phyloP scores from a whole-genome alignment of 139 green algal genomes.

The Micromonas commoda region DNA sequence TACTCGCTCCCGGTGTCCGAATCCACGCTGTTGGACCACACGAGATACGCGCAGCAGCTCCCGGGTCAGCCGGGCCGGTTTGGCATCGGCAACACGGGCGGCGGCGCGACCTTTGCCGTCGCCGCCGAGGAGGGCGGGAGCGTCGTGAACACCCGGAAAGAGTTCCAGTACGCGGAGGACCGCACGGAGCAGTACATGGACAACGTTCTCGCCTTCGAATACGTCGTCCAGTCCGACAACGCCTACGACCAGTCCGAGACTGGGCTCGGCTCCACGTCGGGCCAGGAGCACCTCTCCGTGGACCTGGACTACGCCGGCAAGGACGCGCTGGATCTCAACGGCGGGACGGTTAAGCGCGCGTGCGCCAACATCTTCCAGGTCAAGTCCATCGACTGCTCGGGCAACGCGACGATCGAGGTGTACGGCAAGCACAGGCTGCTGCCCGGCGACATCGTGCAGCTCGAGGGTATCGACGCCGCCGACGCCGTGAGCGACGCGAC shows the following conservation, averaged over 20 bases:
- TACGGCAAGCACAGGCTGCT: background rate
- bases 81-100: too few relatives aligned
- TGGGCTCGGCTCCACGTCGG: background rate
- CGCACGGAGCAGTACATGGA: conserved; percentile 22
- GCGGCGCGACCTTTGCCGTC: background rate
- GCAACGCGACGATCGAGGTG: background rate
- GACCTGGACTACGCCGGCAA: conserved; percentile 1
- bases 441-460: conserved; percentile 9
- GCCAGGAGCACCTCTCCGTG: background rate
- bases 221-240: background rate
- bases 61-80: too few relatives aligned
- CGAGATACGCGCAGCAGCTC: background rate
- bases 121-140: background rate
- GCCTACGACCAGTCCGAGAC: background rate
- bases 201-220: conserved; percentile 21
- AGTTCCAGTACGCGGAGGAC: conserved; percentile 9
- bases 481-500: background rate
- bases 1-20: background rate
- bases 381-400: background rate
- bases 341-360: conserved; percentile 19
- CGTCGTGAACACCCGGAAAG: background rate
- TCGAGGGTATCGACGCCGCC: conserved; percentile 2
- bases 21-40: background rate
- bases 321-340: conserved; percentile 17
- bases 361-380: conserved; percentile 1